Evolutionary conservation across 352 stramenopile genomes (phyloP).

Genomic region (Halophytophthora batemanensis): DNA sequence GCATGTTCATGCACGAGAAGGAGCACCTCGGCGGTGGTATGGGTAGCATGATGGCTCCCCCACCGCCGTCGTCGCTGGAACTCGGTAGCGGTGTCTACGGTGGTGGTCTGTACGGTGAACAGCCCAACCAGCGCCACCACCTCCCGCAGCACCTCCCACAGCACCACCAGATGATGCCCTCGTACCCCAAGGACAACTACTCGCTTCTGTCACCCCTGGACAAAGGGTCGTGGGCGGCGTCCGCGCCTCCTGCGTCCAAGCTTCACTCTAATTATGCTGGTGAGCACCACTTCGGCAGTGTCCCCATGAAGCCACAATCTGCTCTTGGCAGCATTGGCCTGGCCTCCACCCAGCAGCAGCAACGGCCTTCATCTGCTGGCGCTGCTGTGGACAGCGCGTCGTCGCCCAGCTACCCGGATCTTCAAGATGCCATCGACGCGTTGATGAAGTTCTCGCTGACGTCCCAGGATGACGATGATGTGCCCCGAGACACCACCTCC

Average conservation of each 20-base stretch:
- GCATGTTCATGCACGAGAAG: conserved; percentile 67
- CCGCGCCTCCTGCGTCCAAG: conserved; percentile 15
- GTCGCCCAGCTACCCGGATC: conserved; percentile 59
- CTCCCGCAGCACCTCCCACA: conserved; percentile 25
- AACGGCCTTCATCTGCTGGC: conserved; percentile 19
- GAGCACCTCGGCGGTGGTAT: conserved; percentile 24
- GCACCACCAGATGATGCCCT: conserved; percentile 28
- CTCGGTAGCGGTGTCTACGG: conserved; percentile 23
- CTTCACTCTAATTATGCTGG: conserved; percentile 57
- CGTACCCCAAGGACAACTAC: conserved; percentile 64
- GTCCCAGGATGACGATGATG: conserved; percentile 36
- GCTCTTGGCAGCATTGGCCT: conserved; percentile 36
- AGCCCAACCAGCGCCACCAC: conserved; percentile 25
- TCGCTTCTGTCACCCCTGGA: conserved; percentile 61
- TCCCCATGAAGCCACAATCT: conserved; percentile 27
- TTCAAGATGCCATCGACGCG: conserved; percentile 85
- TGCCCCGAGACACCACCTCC: conserved; percentile 27
- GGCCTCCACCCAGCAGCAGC: conserved; percentile 18
- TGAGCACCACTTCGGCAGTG: conserved; percentile 33
- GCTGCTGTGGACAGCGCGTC: conserved; percentile 26
- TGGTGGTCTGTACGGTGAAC: conserved; percentile 30
- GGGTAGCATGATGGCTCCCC: conserved; percentile 21
- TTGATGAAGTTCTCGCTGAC: conserved; percentile 86
- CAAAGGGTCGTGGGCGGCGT: conserved; percentile 43
- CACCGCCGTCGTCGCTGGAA: conserved; percentile 28